These are phyloP conservation scores for Aspergillus fumigatiaffinis DNA, from an alignment of 2,329 filamentous ascomycete genomes.

Conservation along the genomic window DNA sequence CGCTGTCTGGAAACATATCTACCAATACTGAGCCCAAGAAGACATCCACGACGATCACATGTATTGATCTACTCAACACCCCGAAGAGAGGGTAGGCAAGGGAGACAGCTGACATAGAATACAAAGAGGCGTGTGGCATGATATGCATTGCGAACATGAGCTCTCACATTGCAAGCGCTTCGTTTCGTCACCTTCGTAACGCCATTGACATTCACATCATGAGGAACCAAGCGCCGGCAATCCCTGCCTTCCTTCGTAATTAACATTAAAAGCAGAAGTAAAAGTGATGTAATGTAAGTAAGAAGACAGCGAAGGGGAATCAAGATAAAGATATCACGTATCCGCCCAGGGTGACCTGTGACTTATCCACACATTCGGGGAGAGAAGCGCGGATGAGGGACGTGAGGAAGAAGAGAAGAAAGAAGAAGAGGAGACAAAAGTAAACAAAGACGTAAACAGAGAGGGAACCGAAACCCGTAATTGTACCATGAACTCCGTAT, in stretches of 20 bases:
- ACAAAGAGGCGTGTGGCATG: background rate
- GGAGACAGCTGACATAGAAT: background rate
- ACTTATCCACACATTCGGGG: conserved; percentile 10
- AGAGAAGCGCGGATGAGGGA: background rate
- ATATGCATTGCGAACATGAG: background rate
- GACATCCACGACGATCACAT: background rate
- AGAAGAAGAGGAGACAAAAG: conserved; percentile 3
- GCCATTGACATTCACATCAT: background rate
- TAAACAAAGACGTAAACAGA: conserved; percentile 8
- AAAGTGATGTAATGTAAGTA: background rate
- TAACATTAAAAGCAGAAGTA: background rate
- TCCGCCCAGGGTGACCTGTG: conserved; percentile 6
- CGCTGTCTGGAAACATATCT: background rate
- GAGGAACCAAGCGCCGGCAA: background rate
- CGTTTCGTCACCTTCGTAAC: background rate
- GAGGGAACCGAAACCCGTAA: conserved; percentile 3
- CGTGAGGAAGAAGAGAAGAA: conserved; percentile 1
- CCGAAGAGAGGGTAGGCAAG: background rate
- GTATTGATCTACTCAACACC: background rate
- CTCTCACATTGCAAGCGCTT: background rate
- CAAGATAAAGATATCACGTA: background rate
- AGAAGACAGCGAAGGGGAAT: background rate
- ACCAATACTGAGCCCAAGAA: background rate
- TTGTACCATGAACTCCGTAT: conserved; percentile 13
- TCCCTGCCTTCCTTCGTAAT: background rate